Evolutionary conservation across 1,139 yeast species (phyloP).

Genomic region (Arxiozyma bovina): DNA sequence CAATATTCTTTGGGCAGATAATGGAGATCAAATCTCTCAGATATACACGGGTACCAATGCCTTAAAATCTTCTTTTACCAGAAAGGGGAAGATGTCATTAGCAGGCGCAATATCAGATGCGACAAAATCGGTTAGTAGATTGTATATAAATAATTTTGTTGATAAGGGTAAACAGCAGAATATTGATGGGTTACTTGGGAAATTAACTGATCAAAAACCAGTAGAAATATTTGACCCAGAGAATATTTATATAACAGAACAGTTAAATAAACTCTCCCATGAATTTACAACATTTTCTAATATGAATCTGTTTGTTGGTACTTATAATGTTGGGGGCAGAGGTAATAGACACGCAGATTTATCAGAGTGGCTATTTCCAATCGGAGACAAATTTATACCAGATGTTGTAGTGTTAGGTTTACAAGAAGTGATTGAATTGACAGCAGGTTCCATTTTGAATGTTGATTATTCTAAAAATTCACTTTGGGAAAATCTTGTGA

Average conservation of each 20-base stretch:
- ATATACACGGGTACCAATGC: conserved; percentile 98
- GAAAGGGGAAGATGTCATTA: conserved; percentile 90
- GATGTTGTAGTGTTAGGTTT: conserved; percentile 81
- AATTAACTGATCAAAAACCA: conserved; percentile 57
- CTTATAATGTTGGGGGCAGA: conserved; percentile 84
- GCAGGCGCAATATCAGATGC: conserved; percentile 97
- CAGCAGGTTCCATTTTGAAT: conserved; percentile 71
- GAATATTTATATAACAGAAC: conserved; percentile 64
- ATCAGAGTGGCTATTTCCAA: conserved; percentile 77
- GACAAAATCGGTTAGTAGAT: conserved; percentile 87
- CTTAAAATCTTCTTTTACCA: conserved; percentile 81
- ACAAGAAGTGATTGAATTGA: conserved; percentile 86
- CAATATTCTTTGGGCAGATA: conserved; percentile 91
- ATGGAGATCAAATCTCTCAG: conserved; percentile 94
- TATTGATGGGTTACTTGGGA: conserved; percentile 78
- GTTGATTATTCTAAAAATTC: conserved; percentile 57
- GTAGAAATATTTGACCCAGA: conserved; percentile 83
- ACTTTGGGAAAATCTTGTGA: conserved; percentile 54
- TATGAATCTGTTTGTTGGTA: conserved; percentile 67
- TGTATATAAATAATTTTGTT: conserved; percentile 91
- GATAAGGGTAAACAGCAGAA: conserved; percentile 84
- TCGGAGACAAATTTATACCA: conserved; percentile 39
- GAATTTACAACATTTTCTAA: conserved; percentile 54
- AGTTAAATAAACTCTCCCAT: conserved; percentile 42
- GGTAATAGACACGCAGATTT: conserved; percentile 42